Base-by-base conservation (phyloP, 306 rosid genomes). In the Quillaja saponaria region DNA sequence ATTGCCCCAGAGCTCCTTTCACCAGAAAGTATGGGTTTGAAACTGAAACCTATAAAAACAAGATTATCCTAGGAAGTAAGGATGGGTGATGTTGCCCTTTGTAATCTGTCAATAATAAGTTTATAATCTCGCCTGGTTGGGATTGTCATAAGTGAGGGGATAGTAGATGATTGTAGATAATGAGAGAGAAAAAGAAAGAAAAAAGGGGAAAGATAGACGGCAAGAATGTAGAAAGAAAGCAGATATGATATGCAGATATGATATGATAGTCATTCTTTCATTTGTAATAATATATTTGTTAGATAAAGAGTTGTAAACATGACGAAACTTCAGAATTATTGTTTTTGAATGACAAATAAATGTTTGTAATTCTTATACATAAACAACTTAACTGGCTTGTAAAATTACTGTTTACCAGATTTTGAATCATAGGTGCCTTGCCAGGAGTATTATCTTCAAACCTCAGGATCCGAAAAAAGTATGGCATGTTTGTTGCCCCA, bases 1-100 rank as follows among this genome's bases (percentile, higher is more conserved):
- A 92, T 92, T 4, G 78, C 96, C 34, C 95, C 96, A 0, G 96
- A 92, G 83, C 99, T 92, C 68, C 87, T 77, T 63, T 77, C 99
- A 8, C 99, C 99, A 1, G 99, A 89, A 82, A 92, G 99, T 64
- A 92, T 92, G 99, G 96, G 99, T 34, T 78, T 92, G 87, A 92
- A 92, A 84, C 78, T 92, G 83, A 92, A 92, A 72, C 99, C 60
- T 49, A 78, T 42, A 57, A 60, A 56, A 49, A 49, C 34, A 39
- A 17, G 12, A 25, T 1, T 25, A 1, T 25, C 31, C 4, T 2
- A 1, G 31, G 31, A 25, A 25, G 31, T 64, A 42, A 49, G 42
- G 61, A 38, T 25, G 58, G 64, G 63, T 6, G 19, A 64, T 47
- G 50, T 48, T 40, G 40, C 44, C 42, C 69, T 54, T 35, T 67